Conservation (phyloP, 257 asterid genomes). For the Solanum bulbocastanum region DNA sequence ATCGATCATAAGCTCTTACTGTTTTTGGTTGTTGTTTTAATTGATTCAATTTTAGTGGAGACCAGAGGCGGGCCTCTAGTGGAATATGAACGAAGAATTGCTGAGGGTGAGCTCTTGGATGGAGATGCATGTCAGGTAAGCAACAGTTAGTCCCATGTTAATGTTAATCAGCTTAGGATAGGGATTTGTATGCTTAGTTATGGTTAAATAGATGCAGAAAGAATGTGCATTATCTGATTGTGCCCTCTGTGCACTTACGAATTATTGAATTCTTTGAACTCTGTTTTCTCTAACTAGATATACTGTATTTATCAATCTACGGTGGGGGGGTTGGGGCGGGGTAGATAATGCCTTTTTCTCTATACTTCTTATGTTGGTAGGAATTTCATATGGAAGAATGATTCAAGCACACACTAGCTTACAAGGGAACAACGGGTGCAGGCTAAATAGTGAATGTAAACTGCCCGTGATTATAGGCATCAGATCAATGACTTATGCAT, state of each 20-base stretch:
- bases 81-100: slow-evolving; percentile 75
- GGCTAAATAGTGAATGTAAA: not conserved
- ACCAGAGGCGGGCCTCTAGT: slow-evolving; percentile 66
- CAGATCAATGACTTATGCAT: not conserved
- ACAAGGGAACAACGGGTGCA: not conserved
- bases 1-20: not conserved
- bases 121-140: slow-evolving; percentile 87
- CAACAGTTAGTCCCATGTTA: not conserved
- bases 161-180: not conserved
- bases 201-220: not conserved
- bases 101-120: slow-evolving; percentile 73
- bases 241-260: not conserved
- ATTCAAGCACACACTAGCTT: not conserved
- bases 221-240: not conserved
- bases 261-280: not conserved
- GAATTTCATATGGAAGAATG: not conserved
- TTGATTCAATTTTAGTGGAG: slow-evolving; percentile 27
- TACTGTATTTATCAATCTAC: not conserved
- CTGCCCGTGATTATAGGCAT: not conserved
- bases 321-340: not conserved
- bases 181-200: not conserved
- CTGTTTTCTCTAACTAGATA: not conserved
- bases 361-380: not conserved
- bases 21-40: slow-evolving; percentile 6
- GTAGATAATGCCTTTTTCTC: not conserved